Base-by-base conservation (phyloP, 352 stramenopile species). In the Pythium monospermum region DNA sequence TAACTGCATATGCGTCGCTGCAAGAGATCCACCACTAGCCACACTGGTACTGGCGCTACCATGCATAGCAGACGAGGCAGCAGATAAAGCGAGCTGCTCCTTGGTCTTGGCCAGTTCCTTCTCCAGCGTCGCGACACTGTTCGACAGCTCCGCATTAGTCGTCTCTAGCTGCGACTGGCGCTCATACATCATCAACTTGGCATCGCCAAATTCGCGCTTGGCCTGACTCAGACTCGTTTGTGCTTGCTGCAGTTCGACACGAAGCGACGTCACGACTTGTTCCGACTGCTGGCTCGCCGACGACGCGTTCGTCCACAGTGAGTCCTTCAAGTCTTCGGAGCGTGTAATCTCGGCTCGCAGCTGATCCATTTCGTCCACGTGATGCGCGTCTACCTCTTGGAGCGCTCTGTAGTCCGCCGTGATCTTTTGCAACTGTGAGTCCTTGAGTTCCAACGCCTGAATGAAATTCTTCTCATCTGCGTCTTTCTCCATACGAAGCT, bases 141-240 rank as follows among this genome's bases (percentile, higher is more conserved):
- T 82, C 13, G 73, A 76, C 19, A 94, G 63, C 55, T 90, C 76
- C 1, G 71, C 71, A 49, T 91, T 94, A 1, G 75, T 78, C 38
- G 66, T 84, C 55, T 94, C 83, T 30, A 94, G 62, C 42, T 85
- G 71, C 26, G 71, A 75, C 59, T 94, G 83, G 10, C 80, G 76
- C 21, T 70, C 64, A 44, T 80, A 91, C 76, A 89, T 89, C 6
- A 69, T 65, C 27, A 69, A 57, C 51, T 90, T 91, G 3, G 76
- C 61, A 25, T 86, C 73, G 2, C 64, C 64, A 22, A 84, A 65
- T 53, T 91, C 80, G 8, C 66, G 71, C 57, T 91, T 91, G 22
- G 87, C 52, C 15, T 63, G 72, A 27, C 60, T 74, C 55, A 87
- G 72, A 27, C 57, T 50, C 10, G 69, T 66, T 39, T 87, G 54